Conservation (phyloP, 306 rosid genomes). For the Medicago ruthenica region DNA sequence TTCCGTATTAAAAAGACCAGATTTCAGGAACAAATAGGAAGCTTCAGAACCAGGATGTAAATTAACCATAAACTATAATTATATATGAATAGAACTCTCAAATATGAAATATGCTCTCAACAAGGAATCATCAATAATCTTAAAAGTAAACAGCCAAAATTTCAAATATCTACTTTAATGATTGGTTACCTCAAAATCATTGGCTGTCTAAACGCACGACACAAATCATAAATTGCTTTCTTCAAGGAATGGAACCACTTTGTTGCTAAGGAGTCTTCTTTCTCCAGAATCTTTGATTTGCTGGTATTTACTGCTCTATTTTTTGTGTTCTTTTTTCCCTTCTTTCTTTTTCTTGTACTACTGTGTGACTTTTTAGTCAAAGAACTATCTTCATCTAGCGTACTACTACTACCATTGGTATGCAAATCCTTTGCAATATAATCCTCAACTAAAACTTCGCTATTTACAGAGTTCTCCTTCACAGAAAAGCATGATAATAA, state of each 20-base stretch:
- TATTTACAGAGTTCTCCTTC: slow-evolving; percentile 59
- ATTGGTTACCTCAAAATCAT: slow-evolving; percentile 73
- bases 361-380: slow-evolving; percentile 44
- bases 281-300: slow-evolving; percentile 44
- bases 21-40: slow-evolving; percentile 9
- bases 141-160: slow-evolving; percentile 11
- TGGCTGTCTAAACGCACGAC: slow-evolving; percentile 70
- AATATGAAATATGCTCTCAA: slow-evolving; percentile 21
- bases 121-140: slow-evolving; percentile 27
- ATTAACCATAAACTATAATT: slow-evolving; percentile 1
- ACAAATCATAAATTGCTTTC: slow-evolving; percentile 63
- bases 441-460: slow-evolving; percentile 45
- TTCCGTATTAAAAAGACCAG: slow-evolving; percentile 8
- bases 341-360: slow-evolving; percentile 65
- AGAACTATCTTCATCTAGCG: slow-evolving; percentile 48
- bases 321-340: slow-evolving; percentile 49
- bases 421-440: slow-evolving; percentile 40
- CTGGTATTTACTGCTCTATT: slow-evolving; percentile 42
- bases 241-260: slow-evolving; percentile 67
- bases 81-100: slow-evolving; percentile 34
- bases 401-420: slow-evolving; percentile 37
- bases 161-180: slow-evolving; percentile 12
- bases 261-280: slow-evolving; percentile 51
- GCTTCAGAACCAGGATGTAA: slow-evolving; percentile 3
- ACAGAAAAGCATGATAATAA: slow-evolving; percentile 77